Evolutionary conservation across 2,329 filamentous ascomycete species (phyloP).

Genomic region (Rutstroemia sp.): DNA sequence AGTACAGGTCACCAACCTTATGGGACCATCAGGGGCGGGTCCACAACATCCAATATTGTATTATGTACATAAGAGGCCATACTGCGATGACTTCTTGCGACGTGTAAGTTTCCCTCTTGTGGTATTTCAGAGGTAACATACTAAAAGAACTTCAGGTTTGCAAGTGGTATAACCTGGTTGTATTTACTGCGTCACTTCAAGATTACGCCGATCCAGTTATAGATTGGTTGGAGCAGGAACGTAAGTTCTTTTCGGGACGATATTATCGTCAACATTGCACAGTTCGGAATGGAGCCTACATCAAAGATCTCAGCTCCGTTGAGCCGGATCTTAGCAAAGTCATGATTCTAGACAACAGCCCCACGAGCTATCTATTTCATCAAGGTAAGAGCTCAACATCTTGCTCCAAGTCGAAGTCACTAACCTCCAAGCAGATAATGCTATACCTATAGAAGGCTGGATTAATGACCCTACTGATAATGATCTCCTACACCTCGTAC

Average conservation of each 20-base stretch:
- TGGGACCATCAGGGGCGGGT: conserved; percentile 62
- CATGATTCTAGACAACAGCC: conserved; percentile 98
- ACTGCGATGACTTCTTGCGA: conserved; percentile 93
- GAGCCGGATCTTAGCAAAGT: conserved; percentile 96
- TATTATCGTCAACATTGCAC: conserved; percentile 98
- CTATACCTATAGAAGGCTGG: conserved; percentile 98
- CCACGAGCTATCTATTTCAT: conserved; percentile 96
- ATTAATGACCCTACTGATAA: conserved; percentile 98
- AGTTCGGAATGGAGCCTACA: conserved; percentile 89
- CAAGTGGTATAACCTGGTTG: conserved; percentile 96
- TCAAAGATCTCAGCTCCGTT: conserved; percentile 93
- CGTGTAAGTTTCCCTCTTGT: conserved; percentile 45
- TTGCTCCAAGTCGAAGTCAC: background rate
- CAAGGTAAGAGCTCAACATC: conserved; percentile 58
- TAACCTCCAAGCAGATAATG: conserved; percentile 63
- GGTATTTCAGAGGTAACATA: background rate
- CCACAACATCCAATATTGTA: conserved; percentile 95
- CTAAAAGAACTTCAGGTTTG: conserved; percentile 53
- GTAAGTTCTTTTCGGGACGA: conserved; percentile 88
- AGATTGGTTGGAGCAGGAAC: conserved; percentile 94
- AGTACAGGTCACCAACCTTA: conserved; percentile 72
- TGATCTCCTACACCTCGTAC: conserved; percentile 86
- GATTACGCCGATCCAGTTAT: conserved; percentile 98
- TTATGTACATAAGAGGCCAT: conserved; percentile 95
- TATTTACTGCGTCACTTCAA: conserved; percentile 96